Evolutionary conservation across 345 rosid genomes (phyloP), one percentile per base, ranked within the genome.

Genomic region (Ceriops tagal): DNA sequence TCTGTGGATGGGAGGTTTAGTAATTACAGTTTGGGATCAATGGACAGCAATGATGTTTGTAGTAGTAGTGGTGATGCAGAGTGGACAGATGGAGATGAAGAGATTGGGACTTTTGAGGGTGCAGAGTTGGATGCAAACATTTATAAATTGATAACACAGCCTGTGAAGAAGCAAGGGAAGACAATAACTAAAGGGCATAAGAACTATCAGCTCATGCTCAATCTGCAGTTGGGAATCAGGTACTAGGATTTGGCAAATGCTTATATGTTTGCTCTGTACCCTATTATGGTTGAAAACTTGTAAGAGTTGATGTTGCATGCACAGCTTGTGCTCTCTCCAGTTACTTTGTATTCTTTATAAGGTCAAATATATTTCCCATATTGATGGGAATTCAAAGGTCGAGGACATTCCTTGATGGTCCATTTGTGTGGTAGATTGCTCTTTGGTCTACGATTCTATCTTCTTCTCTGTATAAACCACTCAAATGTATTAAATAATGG

Each of bases 211-310:
- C 96, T 96, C 68, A 96, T 96, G 99, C 98, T 96, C 61, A 92
- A 96, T 78, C 85, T 96, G 78, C 99, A 96, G 84, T 71, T 92
- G 21, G 99, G 99, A 66, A 92, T 96, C 79, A 92, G 99, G 99
- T 92, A 81, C 2, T 43, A 51, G 28, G 22, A 22, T 6, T 70
- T 65, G 26, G 49, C 60, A 32, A 9, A 34, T 64, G 61, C 18
- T 58, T 69, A 4, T 53, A 19, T 53, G 7, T 66, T 20, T 20
- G 28, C 51, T 56, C 22, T 49, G 20, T 75, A 11, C 13, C 24
- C 62, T n/a, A n/a, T 49, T 55, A 11, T 35, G 32, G 26, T 35
- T 7, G 21, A 57, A 34, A 24, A 31, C 59, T 32, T 61, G 0
- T 13, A 20, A 18, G 20, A 10, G 49, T 49, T n/a, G 58, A 49